Percentiles rank a stretch among this genome's conserved stretches.
These are phyloP conservation scores for Pulveroboletus sp. DNA, from an alignment of 768 basidiomycete species.

Conservation along the genomic window DNA sequence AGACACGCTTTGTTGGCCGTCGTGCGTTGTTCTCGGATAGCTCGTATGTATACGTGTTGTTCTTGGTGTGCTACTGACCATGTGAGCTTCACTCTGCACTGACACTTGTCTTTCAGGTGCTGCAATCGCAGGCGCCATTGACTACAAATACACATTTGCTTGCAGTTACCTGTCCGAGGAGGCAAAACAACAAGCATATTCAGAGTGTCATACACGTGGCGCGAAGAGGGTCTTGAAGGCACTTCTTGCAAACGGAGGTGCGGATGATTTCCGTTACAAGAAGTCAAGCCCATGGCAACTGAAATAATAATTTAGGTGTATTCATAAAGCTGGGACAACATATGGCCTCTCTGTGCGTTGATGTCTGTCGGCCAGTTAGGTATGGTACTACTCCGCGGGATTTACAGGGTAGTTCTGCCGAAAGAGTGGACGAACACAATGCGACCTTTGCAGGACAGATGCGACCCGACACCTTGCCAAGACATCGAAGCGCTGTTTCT, in stretches of 20 bases:
- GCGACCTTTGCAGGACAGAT: constrained; percentile 83
- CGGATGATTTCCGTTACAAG: constrained; percentile 17
- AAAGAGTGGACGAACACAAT: constrained; percentile 60
- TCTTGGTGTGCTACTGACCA: constrained; percentile 25
- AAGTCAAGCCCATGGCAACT: not conserved
- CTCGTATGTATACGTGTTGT: constrained; percentile 41
- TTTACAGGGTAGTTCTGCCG: constrained; percentile 50
- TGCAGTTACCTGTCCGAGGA: constrained; percentile 49
- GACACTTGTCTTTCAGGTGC: constrained; percentile 42
- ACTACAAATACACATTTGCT: constrained; percentile 70
- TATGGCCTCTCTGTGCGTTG: constrained; percentile 64
- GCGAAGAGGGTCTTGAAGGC: constrained; percentile 76
- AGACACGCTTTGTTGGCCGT: constrained; percentile 73
- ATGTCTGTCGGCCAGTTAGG: constrained; percentile 12
- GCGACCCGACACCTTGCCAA: constrained; percentile 82
- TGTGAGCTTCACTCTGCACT: constrained; percentile 11
- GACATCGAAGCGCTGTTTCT: constrained; percentile 75
- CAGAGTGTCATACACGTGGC: constrained; percentile 81
- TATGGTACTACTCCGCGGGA: constrained; percentile 9
- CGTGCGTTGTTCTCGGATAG: constrained; percentile 78
- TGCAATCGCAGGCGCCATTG: constrained; percentile 59
- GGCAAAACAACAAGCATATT: constrained; percentile 53
- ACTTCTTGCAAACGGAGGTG: constrained; percentile 87
- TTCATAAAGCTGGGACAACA: constrained; percentile 92
- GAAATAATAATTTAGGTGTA: constrained; percentile 45